These are phyloP conservation scores for Auriscalpium vulgare DNA, from an alignment of 768 basidiomycete genomes.

Conservation along the genomic window DNA sequence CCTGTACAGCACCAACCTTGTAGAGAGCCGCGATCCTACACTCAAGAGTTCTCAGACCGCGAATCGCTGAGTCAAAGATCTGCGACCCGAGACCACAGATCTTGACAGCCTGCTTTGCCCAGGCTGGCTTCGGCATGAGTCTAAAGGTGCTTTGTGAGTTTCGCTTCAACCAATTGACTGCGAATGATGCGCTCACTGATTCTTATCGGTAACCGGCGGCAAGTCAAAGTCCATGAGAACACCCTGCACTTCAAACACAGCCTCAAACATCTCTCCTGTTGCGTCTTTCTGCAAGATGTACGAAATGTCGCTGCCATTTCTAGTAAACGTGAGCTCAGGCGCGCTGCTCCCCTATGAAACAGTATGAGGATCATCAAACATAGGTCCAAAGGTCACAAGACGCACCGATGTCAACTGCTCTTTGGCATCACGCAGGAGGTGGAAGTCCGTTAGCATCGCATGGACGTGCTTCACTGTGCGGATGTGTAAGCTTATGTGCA, in stretches of 20 bases:
- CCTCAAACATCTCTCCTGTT: background rate
- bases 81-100: background rate
- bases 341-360: too few species aligned
- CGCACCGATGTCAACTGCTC: too few species aligned
- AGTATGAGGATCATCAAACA: too few species aligned
- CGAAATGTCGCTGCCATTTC: too few species aligned
- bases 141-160: background rate
- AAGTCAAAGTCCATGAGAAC: background rate
- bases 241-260: background rate
- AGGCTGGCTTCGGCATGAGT: background rate
- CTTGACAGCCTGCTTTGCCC: background rate
- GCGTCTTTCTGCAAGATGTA: too few species aligned
- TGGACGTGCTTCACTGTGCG: too few species aligned
- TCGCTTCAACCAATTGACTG: too few species aligned
- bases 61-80: background rate
- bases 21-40: background rate
- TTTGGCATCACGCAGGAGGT: too few species aligned
- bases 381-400: too few species aligned
- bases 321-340: too few species aligned
- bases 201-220: background rate
- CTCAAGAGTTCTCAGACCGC: background rate
- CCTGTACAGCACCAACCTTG: background rate
- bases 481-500: too few species aligned
- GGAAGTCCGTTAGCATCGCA: too few species aligned
- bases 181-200: background rate